Conservation (phyloP, 148 eudicot species). For the Diospyros kaki region DNA sequence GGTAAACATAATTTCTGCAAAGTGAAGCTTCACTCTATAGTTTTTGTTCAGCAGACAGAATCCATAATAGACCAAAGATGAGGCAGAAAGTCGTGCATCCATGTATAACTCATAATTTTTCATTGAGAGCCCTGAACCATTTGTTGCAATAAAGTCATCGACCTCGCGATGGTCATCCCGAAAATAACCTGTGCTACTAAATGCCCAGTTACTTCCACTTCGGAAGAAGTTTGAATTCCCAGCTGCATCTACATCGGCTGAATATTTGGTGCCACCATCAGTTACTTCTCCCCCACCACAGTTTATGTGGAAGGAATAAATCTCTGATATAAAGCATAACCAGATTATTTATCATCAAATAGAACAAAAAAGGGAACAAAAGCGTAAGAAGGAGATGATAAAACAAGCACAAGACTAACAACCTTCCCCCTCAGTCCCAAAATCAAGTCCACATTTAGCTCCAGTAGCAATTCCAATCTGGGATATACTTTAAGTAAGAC, state of each 20-base stretch:
- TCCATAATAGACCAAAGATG: conserved; percentile 34
- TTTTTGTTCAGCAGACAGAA: conserved; percentile 30
- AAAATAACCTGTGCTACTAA: conserved; percentile 37
- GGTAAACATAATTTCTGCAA: conserved; percentile 37
- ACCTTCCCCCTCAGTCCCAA: no score
- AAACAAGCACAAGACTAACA: no score
- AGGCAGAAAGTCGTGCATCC: conserved; percentile 31
- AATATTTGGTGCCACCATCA: conserved; percentile 16
- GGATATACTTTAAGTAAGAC: no score
- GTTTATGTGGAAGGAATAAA: conserved; percentile 23
- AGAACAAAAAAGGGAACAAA: background rate
- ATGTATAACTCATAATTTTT: conserved; percentile 12
- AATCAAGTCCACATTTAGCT: no score
- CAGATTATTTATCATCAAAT: background rate
- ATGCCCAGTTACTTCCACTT: conserved; percentile 29
- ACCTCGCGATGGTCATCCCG: conserved; percentile 6
- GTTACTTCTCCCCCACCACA: conserved; percentile 29
- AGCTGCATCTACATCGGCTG: conserved; percentile 13
- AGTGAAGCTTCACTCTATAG: conserved; percentile 36
- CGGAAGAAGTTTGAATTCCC: conserved; percentile 24
- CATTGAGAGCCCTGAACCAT: conserved; percentile 10
- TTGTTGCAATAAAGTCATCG: conserved; percentile 5
- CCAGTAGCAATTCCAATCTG: no score
- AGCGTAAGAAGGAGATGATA: no score
- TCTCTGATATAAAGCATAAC: background rate